Conservation (phyloP, 2,329 filamentous ascomycete genomes). For the Neoascochyta sp. region DNA sequence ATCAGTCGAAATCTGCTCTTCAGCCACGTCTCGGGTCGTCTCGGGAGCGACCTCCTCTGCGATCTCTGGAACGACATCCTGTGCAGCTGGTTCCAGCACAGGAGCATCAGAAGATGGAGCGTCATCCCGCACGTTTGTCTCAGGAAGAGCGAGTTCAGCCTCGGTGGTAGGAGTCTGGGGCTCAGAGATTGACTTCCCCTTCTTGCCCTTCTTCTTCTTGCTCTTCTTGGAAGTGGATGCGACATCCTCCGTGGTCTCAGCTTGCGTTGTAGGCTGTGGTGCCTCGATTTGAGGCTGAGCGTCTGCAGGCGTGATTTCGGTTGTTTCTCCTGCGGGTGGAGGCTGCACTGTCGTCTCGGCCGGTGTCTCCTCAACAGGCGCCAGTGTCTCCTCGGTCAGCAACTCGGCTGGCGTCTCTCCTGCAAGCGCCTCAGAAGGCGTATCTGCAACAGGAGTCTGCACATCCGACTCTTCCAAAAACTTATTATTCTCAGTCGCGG, state of each 20-base stretch:
- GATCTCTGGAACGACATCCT: conserved; percentile 1
- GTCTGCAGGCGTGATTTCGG: background rate
- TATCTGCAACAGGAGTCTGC: no score
- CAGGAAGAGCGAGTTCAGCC: conserved; percentile 1
- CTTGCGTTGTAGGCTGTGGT: conserved; percentile 1
- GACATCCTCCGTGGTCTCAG: conserved; percentile 2
- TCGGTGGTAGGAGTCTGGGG: conserved; percentile 11
- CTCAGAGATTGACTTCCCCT: conserved; percentile 16
- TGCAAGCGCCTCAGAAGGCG: background rate
- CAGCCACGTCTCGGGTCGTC: background rate
- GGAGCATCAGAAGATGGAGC: conserved; percentile 1
- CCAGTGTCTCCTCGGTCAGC: background rate
- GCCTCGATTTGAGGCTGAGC: no score
- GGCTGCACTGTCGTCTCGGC: background rate
- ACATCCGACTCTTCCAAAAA: no score
- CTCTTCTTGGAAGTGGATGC: conserved; percentile 19
- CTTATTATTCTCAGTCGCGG: no score
- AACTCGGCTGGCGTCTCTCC: background rate
- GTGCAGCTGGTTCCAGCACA: conserved; percentile 1
- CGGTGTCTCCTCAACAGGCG: background rate
- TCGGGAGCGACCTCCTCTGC: background rate
- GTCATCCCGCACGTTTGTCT: conserved; percentile 1
- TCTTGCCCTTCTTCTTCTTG: conserved; percentile 31
- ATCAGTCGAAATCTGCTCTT: conserved; percentile 1
- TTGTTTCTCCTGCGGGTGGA: background rate